Base-by-base conservation (phyloP, 495 filamentous ascomycete species). In the Neurospora africana region DNA sequence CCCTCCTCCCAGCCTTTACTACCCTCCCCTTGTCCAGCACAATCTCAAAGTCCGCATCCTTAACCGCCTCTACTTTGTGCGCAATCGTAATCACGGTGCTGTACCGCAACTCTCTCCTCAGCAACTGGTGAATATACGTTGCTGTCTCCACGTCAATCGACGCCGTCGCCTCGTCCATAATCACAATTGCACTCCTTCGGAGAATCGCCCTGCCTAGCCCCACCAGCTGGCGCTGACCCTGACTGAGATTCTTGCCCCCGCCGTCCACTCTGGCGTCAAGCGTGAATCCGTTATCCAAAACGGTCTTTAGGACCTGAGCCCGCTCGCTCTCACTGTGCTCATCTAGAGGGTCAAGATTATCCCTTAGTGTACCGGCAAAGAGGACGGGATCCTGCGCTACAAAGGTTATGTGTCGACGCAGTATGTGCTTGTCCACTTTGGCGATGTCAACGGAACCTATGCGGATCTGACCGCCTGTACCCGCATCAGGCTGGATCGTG, bases 31-130 rank as follows among this genome's bases (percentile, higher is more conserved):
- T 86, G 19, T 91, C 91, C 70, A 97, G 78, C 53, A 90, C 86
- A 30, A 95, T 82, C 77, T 89, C 92, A 72, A 86, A 92, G 75
- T 91, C 87, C 21, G 92, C 92, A 76, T 91, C 87, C 79, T 86
- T 86, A n/a, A 94, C 91, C 30, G 92, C 92, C 78, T 94, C 92
- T 33, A 92, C 77, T 58, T 92, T 88, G 85, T 97, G 93, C 53
- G 93, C 93, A 81, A 97, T 93, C 5, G 91, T 94, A 68, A 97
- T 89, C 17, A 97, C 92, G 3, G 93, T 97, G 73, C 91, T 94
- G 43, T 89, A 83, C 68, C 80, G 83, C 82, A 95, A 83, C 83
- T 95, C 92, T 75, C 92, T 89, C 38, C 90, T 81, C 70, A 97
- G 78, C 40, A 95, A 83, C 75, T 88, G 84, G 82, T 97, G 93